Base-by-base conservation (phyloP, 1,284 basidiomycete species). In the Phylloboletellus chloephorus region DNA sequence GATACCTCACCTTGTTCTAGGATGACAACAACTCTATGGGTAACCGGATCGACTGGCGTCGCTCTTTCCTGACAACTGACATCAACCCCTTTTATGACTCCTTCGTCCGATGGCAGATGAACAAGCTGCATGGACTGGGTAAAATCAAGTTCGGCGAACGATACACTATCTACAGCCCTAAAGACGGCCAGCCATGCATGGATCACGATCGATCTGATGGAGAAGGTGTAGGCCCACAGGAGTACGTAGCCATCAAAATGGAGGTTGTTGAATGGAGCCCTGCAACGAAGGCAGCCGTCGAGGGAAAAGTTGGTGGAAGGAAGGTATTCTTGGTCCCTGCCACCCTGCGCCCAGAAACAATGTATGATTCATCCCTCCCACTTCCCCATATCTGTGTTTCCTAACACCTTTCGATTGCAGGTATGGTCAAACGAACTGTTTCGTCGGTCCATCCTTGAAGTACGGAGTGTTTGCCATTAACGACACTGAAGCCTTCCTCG, bases 131-230 rank as follows among this genome's bases (percentile, higher is more conserved):
- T 67, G 73, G 72, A 31, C 71, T 90, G 41, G 82, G 86, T 25
- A 92, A 92, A 66, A 89, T 97, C 73, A 95, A 96, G 70, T 99
- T 98, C 60, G 96, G 96, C 39, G 90, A 98, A 70, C 85, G 96
- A 32, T 96, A 98, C 68, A 99, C 96, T 29, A 92, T 99, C 62
- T 98, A 96, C 74, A 95, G 90, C 54, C 92, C 92, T n/a, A 98
- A 98, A 66, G 96, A 99, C 58, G 93, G 92, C 7, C 96, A 98
- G 63, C 95, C 96, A 1, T 98, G 96, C 64, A 98, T 99, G 96
- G 96, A 99, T 68, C 96, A 99, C 71, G 96, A 99, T 65, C 88
- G 96, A 49, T 79, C 82, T 43, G 91, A 92, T 50, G 96, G 96
- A 35, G 96, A 99, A 67, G 94, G 88, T 39, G 72, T 96, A 43